Conservation (phyloP, 176 grass and related monocot genomes). For the Phyllostachys edulis region DNA sequence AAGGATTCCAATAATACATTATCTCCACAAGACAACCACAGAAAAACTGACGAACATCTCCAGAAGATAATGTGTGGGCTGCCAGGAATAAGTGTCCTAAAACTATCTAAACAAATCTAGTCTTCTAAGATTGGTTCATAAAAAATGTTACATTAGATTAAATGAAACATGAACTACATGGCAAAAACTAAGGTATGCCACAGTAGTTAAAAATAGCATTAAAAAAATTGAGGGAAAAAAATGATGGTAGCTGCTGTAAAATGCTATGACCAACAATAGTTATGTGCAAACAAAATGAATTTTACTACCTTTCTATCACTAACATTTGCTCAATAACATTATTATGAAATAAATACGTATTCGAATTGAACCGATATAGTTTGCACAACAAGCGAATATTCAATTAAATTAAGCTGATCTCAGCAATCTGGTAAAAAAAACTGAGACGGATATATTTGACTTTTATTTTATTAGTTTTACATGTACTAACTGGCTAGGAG, state of each 20-base stretch:
- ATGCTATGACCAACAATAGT: background rate
- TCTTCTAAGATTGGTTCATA: conserved; percentile 16
- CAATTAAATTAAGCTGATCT: background rate
- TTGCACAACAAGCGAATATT: background rate
- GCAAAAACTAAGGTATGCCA: background rate
- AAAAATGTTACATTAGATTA: background rate
- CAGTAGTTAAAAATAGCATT: background rate
- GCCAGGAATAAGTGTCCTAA: background rate
- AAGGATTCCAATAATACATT: background rate
- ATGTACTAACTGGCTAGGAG: conserved; percentile 12
- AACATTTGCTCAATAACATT: background rate
- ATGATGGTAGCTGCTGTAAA: background rate
- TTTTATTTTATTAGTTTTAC: background rate
- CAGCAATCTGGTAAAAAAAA: background rate
- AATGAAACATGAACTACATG: conserved; percentile 19
- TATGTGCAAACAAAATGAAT: background rate
- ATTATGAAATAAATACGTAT: background rate
- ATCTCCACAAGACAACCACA: background rate
- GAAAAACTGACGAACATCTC: background rate
- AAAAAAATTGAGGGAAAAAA: background rate
- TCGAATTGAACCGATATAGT: background rate
- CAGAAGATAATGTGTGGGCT: background rate
- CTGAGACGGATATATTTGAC: background rate
- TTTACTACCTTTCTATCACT: background rate
- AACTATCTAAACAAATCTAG: conserved; percentile 10